Evolutionary conservation across 208 protist species (phyloP), one percentile per base, ranked within the genome.

Genomic region (Phytomonas francai): DNA sequence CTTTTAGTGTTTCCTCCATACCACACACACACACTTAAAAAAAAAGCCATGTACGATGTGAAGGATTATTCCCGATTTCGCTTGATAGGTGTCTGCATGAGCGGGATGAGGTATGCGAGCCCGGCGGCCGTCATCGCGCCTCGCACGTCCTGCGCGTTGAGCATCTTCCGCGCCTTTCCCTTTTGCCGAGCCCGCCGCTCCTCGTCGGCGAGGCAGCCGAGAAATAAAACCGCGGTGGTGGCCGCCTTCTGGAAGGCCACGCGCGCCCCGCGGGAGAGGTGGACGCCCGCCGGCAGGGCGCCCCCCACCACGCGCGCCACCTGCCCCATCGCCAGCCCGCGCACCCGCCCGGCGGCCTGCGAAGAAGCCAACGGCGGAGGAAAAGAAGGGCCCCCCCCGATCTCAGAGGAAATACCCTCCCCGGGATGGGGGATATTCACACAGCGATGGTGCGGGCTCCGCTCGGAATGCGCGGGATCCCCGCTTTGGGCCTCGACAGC

Each of bases 231-330:
- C 5, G 81, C 75, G 28, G 93, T 68, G 25, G 87, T 84, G 42
- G 89, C 83, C 11, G 73, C 81, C 74, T 95, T 95, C 62, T 95
- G 85, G 25, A 93, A 65, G 0, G 89, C 89, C 22, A 90, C 70
- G 27, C 81, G 79, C 1, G 89, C 87, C 11, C 91, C 85, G 1
- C 77, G 76, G 0, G 89, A 80, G 2, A 93, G 36, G 65, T 83
- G 79, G 74, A 90, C 87, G 0, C 83, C 85, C 29, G 80, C 77
- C 2, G 82, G 84, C n/a, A 92, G 65, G 0, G 77, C 87, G 1
- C 63, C 72, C n/a, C 68, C 67, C 0, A 90, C 80, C 4, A 89
- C 61, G 16, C 85, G 85, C 42, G 87, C 78, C 8, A 95, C 87
- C 51, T 92, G 87, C 3, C 85, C 85, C n/a, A 78, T 78, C 9